phyloP scores from a whole-genome alignment of 2,329 filamentous ascomycete species.

The Pleurostoma richardsiae region DNA sequence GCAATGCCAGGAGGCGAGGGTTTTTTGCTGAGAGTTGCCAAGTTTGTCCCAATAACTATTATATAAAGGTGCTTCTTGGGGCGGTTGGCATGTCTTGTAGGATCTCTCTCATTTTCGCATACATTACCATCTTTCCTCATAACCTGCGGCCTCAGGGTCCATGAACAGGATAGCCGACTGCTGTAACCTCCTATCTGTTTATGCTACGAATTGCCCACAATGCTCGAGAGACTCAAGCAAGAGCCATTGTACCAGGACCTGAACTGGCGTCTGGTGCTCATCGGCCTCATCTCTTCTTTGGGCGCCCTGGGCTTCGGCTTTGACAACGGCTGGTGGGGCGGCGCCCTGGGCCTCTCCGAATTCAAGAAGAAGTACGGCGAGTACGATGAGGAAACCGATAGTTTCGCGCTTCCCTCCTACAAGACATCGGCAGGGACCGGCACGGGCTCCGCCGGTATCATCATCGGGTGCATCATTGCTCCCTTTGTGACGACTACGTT shows the following conservation, averaged over 20 bases:
- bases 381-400: background rate
- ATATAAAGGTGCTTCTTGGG: too few relatives aligned
- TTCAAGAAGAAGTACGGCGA: constrained; percentile 4
- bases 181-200: background rate
- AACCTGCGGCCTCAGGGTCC: too few relatives aligned
- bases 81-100: too few relatives aligned
- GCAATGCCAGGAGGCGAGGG: too few relatives aligned
- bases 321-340: constrained; percentile 8
- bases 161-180: too few relatives aligned
- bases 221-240: background rate
- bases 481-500: background rate
- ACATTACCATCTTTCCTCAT: too few relatives aligned
- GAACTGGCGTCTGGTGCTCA: background rate
- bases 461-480: constrained; percentile 3
- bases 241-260: background rate
- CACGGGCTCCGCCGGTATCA: constrained; percentile 3
- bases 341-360: background rate
- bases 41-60: too few relatives aligned
- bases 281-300: background rate
- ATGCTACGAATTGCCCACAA: background rate
- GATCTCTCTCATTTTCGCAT: too few relatives aligned
- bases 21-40: too few relatives aligned
- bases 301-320: constrained; percentile 3
- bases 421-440: constrained; percentile 2
- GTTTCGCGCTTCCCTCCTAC: constrained; percentile 1